Base-by-base conservation (phyloP, 2,329 filamentous ascomycete species). In the Pseudogymnoascus sp. region DNA sequence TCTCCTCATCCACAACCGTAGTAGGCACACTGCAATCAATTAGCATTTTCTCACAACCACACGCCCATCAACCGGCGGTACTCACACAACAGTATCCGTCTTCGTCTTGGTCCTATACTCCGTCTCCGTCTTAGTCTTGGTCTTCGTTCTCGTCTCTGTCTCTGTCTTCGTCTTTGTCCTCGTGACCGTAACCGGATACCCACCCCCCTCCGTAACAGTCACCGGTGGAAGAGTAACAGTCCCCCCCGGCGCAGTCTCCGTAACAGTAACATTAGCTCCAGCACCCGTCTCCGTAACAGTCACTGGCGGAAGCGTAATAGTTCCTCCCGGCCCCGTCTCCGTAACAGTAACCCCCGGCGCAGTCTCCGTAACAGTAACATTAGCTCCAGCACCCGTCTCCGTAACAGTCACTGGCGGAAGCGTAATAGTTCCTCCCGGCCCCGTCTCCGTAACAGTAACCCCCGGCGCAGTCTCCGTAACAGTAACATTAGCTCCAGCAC, bases 371-470 rank as follows among this genome's bases (percentile, higher is more conserved):
- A 31, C 29, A 31, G 29, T 31, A 26, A 26, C 24, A 6, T 21
- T n/a, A 3, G 47, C 10, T 14, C 1, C 6, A 21, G 50, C 31
- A 14, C 11, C 11, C 13, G 21, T 31, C 50, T 59, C 14, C 35
- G 35, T 31, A 6, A 31, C 33, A 8, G 61, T 62, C 1, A 47
- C 37, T 11, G 37, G 14, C 16, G 24, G 14, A 16, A 53, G n/a
- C 31, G 61, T n/a, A n/a, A n/a, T n/a, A n/a, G n/a, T n/a, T n/a
- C n/a, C n/a, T n/a, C n/a, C n/a, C n/a, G n/a, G n/a, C n/a, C n/a
- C n/a, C n/a, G n/a, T 64, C 35, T 63, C 62, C 56, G 66, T 69
- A 33, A 62, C 67, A 42, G 61, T 69, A 16, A 64, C 65, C 6
- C 61, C 65, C 13, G 29, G 4, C 29, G 4, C 29, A 31, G 29